Evolutionary conservation across 345 rosid genomes (phyloP).

Genomic region (Brassica nigra): DNA sequence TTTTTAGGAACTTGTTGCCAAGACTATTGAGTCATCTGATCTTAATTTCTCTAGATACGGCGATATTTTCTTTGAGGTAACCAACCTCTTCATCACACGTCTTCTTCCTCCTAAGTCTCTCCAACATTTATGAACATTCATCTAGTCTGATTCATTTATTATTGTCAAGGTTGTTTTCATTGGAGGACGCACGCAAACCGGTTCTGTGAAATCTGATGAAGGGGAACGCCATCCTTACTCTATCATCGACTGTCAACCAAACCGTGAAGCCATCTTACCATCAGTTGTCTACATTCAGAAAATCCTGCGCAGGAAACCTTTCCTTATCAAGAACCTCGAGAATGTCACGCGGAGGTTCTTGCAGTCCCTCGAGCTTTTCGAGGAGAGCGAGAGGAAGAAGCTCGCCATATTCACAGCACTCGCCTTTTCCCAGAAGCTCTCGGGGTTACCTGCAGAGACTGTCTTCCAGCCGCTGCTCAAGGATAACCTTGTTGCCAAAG

Average conservation of each 20-base stretch:
- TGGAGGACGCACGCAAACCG: conserved; percentile 98
- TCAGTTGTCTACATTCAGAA: conserved; percentile 89
- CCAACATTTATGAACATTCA: not conserved
- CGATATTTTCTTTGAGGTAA: conserved; percentile 52
- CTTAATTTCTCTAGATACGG: conserved; percentile 96
- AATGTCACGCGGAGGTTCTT: conserved; percentile 90
- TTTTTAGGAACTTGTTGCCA: conserved; percentile 89
- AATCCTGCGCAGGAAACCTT: conserved; percentile 85
- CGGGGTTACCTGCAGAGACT: conserved; percentile 97
- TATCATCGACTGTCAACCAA: conserved; percentile 83
- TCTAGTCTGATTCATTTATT: not conserved
- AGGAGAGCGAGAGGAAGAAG: conserved; percentile 97
- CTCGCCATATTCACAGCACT: conserved; percentile 97
- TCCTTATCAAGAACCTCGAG: conserved; percentile 95
- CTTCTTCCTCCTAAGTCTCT: not conserved
- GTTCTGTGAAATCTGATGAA: conserved; percentile 95
- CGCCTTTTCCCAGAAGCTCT: conserved; percentile 95
- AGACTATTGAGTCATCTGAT: conserved; percentile 80
- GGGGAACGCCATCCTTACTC: conserved; percentile 96
- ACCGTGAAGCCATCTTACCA: conserved; percentile 75
- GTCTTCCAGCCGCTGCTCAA: conserved; percentile 97
- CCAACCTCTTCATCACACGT: not conserved
- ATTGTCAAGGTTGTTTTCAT: conserved; percentile 84
- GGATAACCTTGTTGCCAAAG: conserved; percentile 98
- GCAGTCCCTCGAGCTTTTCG: conserved; percentile 96